Conservation (phyloP, 192 early-diverging fungal species). For the Martensiomyces pterosporus region DNA sequence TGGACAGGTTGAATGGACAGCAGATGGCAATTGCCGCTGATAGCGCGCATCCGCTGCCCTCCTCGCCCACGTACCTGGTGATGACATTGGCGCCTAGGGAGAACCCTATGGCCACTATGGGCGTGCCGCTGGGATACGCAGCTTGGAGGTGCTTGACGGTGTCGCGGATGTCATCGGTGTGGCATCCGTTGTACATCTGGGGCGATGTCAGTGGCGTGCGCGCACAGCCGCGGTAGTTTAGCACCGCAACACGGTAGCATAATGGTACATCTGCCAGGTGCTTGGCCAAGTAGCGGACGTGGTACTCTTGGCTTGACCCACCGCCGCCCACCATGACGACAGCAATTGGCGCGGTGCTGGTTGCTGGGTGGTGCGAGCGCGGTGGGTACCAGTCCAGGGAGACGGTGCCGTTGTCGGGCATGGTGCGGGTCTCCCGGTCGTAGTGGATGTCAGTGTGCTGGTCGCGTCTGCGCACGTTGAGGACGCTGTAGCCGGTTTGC, state of each 20-base stretch:
- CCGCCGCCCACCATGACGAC: constrained; percentile 3
- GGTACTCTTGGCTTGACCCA: constrained; percentile 13
- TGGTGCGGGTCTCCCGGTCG: constrained; percentile 6
- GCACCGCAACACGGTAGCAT: constrained; percentile 2
- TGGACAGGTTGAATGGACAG: constrained; percentile 7
- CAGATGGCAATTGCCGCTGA: constrained; percentile 12
- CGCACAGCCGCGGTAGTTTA: constrained; percentile 13
- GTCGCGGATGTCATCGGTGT: constrained; percentile 9
- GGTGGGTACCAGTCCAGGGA: constrained; percentile 29
- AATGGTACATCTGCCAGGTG: neutral
- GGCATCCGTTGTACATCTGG: neutral
- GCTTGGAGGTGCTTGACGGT: neutral
- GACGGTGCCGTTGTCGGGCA: constrained; percentile 5
- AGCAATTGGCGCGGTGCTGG: constrained; percentile 1
- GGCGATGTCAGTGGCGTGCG: constrained; percentile 2
- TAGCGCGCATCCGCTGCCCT: neutral
- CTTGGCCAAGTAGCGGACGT: constrained; percentile 12
- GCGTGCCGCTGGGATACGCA: neutral
- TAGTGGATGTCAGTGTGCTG: constrained; percentile 3
- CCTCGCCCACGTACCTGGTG: constrained; percentile 8
- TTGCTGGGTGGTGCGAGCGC: no score
- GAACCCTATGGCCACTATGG: constrained; percentile 8
- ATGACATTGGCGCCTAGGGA: constrained; percentile 9
- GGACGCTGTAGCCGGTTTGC: constrained; percentile 7
- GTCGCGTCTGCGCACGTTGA: constrained; percentile 5